Evolutionary conservation across 208 protist genomes (phyloP), one percentile per base, ranked within the genome.

Genomic region (Acanthamoeba healyi): DNA sequence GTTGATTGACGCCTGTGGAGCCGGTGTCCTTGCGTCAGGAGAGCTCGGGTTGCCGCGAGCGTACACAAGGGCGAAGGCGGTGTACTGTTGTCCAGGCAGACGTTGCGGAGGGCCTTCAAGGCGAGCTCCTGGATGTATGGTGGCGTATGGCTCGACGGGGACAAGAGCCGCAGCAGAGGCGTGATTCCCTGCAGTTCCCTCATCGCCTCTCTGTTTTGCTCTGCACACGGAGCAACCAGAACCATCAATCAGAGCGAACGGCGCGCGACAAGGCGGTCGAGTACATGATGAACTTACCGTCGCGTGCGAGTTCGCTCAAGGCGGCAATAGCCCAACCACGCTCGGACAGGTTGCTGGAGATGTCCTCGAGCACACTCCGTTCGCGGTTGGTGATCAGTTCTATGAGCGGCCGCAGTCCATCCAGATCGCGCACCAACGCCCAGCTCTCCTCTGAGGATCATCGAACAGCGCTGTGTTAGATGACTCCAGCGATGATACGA

Each of bases 311-410:
- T 44, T 84, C 74, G 46, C 74, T 58, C 29, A 84, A 14, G 12
- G 74, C 74, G 14, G 74, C 74, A 10, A 84, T 84, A 12, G 74
- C 74, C 74, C 74, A 84, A 29, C 42, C 74, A 12, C 74, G 74
- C 44, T 84, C 74, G 42, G 74, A 84, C 22, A 84, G 74, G 32
- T 84, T 84, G 74, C 74, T 84, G 15, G 74, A 84, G 46, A 84
- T 84, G 29, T 84, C 46, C 74, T 84, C 74, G 5, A 84, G 74
- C 6, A 24, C 44, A 29, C 74, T 58, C 7, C 74, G 44, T 26
- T 56, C 74, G 14, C 46, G 19, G 40, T 84, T 84, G 44, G 74
- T 42, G 26, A 84, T 84, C 44, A 84, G 42, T 26, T 58, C 44
- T 2, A 84, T 38, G 17, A 84, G 44, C 29, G 74, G 74, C 24